Percentiles rank a stretch among this genome's conserved stretches.
Conservation (phyloP, 2,329 filamentous ascomycete species). For the Gnomoniopsis smithogilvyi region DNA sequence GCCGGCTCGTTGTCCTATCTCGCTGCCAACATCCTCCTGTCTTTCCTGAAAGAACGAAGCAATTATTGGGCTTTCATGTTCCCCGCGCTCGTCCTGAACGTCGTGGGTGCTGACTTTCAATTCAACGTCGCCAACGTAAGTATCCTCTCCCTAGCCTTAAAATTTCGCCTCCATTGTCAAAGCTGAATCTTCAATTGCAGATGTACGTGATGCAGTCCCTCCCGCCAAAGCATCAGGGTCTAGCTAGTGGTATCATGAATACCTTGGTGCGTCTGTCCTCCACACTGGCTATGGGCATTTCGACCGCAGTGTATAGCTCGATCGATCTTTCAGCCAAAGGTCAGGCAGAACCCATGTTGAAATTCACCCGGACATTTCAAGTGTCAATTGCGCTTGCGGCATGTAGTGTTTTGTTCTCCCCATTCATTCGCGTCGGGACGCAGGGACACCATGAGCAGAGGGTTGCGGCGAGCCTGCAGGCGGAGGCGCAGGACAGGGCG, state of each 20-base stretch:
- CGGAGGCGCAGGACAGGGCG: not conserved
- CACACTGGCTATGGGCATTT: slow-evolving; percentile 58
- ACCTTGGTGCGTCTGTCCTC: slow-evolving; percentile 59
- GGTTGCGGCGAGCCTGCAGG: not conserved
- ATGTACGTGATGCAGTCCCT: slow-evolving; percentile 69
- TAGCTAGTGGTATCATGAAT: slow-evolving; percentile 67
- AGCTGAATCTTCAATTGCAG: slow-evolving; percentile 27
- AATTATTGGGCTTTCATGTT: slow-evolving; percentile 67
- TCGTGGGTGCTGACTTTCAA: slow-evolving; percentile 65
- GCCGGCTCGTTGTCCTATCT: slow-evolving; percentile 38
- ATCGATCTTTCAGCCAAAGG: slow-evolving; percentile 33
- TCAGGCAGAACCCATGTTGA: slow-evolving; percentile 39
- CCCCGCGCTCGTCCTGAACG: slow-evolving; percentile 56
- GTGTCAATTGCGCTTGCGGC: slow-evolving; percentile 42
- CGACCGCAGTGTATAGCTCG: slow-evolving; percentile 58
- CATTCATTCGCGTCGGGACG: slow-evolving; percentile 50
- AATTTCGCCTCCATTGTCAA: not conserved
- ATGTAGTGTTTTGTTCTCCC: slow-evolving; percentile 42
- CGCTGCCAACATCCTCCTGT: slow-evolving; percentile 45
- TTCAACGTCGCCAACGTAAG: slow-evolving; percentile 67
- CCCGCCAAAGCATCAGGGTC: slow-evolving; percentile 58
- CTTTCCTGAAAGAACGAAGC: slow-evolving; percentile 51
- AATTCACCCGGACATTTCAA: slow-evolving; percentile 51
- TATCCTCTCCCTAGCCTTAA: slow-evolving; percentile 6
- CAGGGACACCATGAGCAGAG: slow-evolving; percentile 37